phyloP scores from a whole-genome alignment of 805 yeast species.

The Tetrapisispora arboricola region DNA sequence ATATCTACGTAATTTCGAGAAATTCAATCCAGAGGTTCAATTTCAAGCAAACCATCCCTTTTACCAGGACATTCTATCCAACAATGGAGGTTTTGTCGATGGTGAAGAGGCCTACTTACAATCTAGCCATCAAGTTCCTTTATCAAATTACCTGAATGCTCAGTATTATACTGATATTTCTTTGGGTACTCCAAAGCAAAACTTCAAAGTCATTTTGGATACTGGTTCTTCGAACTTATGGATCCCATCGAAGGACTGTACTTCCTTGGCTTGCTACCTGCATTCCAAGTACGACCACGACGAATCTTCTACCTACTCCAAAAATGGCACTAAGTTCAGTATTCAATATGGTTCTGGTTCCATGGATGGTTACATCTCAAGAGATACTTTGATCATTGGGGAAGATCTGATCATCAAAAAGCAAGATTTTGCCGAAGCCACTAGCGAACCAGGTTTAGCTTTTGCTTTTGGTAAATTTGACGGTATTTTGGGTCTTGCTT shows the following conservation, averaged over 20 bases:
- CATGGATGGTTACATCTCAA: conserved; percentile 83
- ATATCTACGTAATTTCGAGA: conserved; percentile 43
- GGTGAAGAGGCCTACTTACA: too few relatives aligned
- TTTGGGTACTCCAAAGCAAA: conserved; percentile 88
- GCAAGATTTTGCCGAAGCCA: conserved; percentile 96
- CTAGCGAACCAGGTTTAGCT: conserved; percentile 93
- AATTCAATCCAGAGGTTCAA: conserved; percentile 34
- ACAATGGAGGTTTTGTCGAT: too few relatives aligned
- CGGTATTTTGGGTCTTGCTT: conserved; percentile 93
- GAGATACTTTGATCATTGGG: conserved; percentile 73
- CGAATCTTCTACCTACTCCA: conserved; percentile 70
- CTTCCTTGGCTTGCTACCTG: conserved; percentile 89
- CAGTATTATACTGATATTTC: conserved; percentile 90
- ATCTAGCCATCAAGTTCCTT: conserved; percentile 74
- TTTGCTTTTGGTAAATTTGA: conserved; percentile 98
- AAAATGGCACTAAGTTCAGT: conserved; percentile 77
- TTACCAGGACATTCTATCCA: neutral
- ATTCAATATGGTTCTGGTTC: conserved; percentile 92
- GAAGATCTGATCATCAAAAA: conserved; percentile 57
- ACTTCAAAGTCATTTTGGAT: conserved; percentile 87
- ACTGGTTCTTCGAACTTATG: conserved; percentile 96
- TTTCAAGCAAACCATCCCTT: conserved; percentile 20
- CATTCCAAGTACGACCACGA: conserved; percentile 86
- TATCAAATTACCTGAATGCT: conserved; percentile 89
- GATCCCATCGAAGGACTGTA: conserved; percentile 86